Conservation (phyloP, 2,329 filamentous ascomycete genomes). For the Nothophoma quercina region DNA sequence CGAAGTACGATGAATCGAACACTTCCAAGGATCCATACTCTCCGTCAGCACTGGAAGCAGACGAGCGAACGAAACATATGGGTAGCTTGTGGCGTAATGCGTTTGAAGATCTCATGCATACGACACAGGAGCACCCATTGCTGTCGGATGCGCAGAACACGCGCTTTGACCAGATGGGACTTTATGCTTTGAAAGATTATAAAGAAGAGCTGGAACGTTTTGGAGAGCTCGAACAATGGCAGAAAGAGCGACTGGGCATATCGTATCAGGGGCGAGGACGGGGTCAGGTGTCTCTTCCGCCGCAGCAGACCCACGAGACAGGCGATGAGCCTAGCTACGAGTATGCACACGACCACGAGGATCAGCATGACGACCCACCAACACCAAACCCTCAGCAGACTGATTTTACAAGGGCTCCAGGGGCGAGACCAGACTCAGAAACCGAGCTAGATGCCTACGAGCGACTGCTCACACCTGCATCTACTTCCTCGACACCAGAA, state of each 20-base stretch:
- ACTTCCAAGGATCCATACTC: conserved; percentile 55
- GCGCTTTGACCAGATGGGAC: conserved; percentile 24
- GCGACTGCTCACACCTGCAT: conserved; percentile 51
- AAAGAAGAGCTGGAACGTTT: conserved; percentile 1
- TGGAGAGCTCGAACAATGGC: conserved; percentile 10
- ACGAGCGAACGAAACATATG: conserved; percentile 47
- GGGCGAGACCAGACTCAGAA: neutral
- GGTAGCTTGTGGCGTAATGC: conserved; percentile 62
- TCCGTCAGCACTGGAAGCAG: conserved; percentile 61
- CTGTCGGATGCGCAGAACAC: conserved; percentile 12
- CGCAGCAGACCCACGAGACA: conserved; percentile 3
- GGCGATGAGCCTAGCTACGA: conserved; percentile 44
- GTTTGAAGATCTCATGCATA: conserved; percentile 65
- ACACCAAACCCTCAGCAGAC: conserved; percentile 30
- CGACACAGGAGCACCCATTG: conserved; percentile 30
- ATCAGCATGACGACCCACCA: conserved; percentile 46
- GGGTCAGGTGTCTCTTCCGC: neutral
- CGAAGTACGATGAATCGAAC: conserved; percentile 3
- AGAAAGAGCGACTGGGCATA: neutral
- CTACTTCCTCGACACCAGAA: neutral
- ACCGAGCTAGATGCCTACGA: conserved; percentile 65
- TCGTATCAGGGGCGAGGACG: neutral
- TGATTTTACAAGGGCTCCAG: conserved; percentile 6
- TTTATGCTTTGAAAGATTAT: conserved; percentile 9
- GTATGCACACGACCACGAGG: conserved; percentile 42